Conservation (phyloP, 192 early-diverging fungal species). For the Glomus cerebriforme region DNA sequence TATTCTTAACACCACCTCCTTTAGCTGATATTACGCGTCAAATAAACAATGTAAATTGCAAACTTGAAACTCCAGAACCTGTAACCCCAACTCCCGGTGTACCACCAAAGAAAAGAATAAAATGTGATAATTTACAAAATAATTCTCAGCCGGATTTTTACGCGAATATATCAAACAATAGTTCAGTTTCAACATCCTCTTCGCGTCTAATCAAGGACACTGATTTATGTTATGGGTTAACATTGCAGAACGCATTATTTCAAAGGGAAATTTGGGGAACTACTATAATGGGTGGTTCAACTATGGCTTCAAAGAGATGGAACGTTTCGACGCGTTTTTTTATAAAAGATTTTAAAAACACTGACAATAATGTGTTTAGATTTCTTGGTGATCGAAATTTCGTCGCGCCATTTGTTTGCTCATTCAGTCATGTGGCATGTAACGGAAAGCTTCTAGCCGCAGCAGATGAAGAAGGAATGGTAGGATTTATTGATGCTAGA, state of each 20-base stretch:
- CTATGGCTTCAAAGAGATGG: constrained; percentile 7
- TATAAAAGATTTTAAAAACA: constrained; percentile 28
- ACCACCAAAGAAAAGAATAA: constrained; percentile 20
- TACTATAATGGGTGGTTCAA: background rate
- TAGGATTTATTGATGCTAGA: constrained; percentile 57
- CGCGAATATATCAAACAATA: background rate
- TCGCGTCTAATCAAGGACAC: background rate
- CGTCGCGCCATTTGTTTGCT: constrained; percentile 28
- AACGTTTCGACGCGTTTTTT: constrained; percentile 23
- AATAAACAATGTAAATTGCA: background rate
- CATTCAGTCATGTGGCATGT: constrained; percentile 35
- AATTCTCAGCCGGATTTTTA: background rate
- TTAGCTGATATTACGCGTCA: constrained; percentile 14
- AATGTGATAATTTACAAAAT: background rate
- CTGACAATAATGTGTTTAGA: constrained; percentile 16
- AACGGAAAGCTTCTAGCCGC: constrained; percentile 60
- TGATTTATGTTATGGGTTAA: background rate
- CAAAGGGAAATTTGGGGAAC: constrained; percentile 25
- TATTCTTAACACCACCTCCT: background rate
- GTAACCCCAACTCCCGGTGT: background rate
- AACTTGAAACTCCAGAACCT: background rate
- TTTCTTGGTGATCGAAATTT: constrained; percentile 19
- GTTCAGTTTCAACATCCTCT: background rate
- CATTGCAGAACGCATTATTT: background rate
- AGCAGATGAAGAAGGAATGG: constrained; percentile 62